Evolutionary conservation across 129 eudicot species (phyloP).

Genomic region (Helianthus tuberosus): DNA sequence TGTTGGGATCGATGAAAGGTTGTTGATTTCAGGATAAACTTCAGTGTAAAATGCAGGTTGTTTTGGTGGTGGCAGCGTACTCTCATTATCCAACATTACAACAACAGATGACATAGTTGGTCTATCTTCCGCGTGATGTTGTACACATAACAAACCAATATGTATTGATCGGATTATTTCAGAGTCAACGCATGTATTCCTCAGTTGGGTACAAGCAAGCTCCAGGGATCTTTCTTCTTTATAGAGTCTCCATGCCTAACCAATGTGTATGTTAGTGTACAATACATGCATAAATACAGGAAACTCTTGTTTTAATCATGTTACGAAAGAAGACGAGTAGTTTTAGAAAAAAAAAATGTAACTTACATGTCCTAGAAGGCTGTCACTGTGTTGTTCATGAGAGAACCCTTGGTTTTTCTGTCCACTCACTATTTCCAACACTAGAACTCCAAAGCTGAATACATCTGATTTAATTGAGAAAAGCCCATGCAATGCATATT

Average conservation of each 20-base stretch:
- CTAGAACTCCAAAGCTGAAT: conserved; percentile 20
- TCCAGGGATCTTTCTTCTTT: conserved; percentile 14
- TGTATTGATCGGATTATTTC: conserved; percentile 6
- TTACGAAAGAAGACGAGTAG: no score
- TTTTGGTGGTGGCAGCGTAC: conserved; percentile 22
- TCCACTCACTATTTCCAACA: no score
- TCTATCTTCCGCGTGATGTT: no score
- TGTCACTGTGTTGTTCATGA: conserved; percentile 20
- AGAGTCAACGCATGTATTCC: background rate
- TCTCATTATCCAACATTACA: conserved; percentile 26
- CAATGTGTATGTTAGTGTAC: background rate
- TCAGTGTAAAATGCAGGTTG: conserved; percentile 32
- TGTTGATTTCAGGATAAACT: background rate
- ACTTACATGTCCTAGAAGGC: conserved; percentile 34
- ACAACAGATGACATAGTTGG: conserved; percentile 37
- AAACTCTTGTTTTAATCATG: background rate
- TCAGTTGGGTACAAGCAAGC: conserved; percentile 8
- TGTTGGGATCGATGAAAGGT: background rate
- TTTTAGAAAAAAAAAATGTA: background rate
- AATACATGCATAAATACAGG: background rate
- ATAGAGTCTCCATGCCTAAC: conserved; percentile 5
- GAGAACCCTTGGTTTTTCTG: conserved; percentile 18
- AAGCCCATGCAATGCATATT: conserved; percentile 20
- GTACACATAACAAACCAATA: no score
- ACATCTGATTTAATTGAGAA: conserved; percentile 25